Evolutionary conservation across 345 rosid genomes (phyloP), one percentile per base, ranked within the genome.

Genomic region (Eucalyptus victrix): DNA sequence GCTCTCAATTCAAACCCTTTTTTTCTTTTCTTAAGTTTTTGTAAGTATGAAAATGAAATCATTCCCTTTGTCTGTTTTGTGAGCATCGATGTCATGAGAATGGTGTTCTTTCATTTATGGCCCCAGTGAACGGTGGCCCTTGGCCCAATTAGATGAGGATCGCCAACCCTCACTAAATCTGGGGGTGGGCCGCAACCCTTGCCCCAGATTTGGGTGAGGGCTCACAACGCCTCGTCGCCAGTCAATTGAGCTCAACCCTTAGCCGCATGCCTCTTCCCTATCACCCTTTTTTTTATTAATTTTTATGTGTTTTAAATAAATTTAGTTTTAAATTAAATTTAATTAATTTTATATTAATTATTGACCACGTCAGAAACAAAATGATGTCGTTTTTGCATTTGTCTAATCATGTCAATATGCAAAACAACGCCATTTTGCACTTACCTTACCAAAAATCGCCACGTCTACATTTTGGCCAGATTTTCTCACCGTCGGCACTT

Each of bases 401-500:
- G 19, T 16, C 3, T 50, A 50, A 1, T 6, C 19, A 50, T 7
- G 3, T 50, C 19, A 50, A 17, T 19, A 6, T 16, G 8, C 19
- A 49, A 50, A 50, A 50, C 53, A 0, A 16, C 8, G 1, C 1
- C 8, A 50, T 50, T 50, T 50, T 50, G 2, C 53, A 50, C 3
- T 50, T 16, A 50, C 19, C 7, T 50, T 50, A 6, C 3, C 2
- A 6, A 50, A 16, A 50, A 50, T 50, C 8, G 3, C 8, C 19
- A 50, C 8, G 0, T 50, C 7, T 0, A 0, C 53, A 50, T 16
- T 50, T 50, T 50, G 3, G 19, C 8, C 3, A 5, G 53, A 50
- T 50, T 50, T 50, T 50, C 53, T 50, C 7, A 3, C 0, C 1
- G 0, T 16, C 3, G 0, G 0, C 53, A 50, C 19, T 16, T 50